These are phyloP conservation scores for Dimargaris xerosporica DNA, from an alignment of 192 early-diverging fungal species.

Conservation along the genomic window DNA sequence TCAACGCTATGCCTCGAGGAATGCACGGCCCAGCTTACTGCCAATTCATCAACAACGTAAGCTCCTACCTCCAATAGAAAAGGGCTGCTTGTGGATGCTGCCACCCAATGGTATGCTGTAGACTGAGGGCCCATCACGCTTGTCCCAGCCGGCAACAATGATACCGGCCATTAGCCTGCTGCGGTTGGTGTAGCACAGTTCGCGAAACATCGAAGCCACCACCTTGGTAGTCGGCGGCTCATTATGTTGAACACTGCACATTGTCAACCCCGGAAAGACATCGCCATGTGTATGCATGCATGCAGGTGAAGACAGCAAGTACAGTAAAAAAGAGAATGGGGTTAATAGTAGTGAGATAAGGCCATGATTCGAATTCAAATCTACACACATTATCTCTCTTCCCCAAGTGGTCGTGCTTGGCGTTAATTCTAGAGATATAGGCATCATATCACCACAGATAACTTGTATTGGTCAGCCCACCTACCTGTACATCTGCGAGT, in stretches of 20 bases:
- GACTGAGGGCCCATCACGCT: conserved; percentile 71
- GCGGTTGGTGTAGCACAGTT: conserved; percentile 91
- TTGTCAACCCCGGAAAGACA: not conserved
- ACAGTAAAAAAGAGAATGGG: no score
- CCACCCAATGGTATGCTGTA: conserved; percentile 88
- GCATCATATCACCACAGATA: no score
- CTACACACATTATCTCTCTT: no score
- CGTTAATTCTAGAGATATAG: no score
- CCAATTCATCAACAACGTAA: not conserved
- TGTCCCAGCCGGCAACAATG: conserved; percentile 96
- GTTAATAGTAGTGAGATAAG: no score
- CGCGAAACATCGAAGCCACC: conserved; percentile 83
- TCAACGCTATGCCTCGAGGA: no score
- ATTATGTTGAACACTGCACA: conserved; percentile 60
- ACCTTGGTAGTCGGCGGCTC: conserved; percentile 69
- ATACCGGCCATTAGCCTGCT: conserved; percentile 76
- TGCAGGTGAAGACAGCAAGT: no score
- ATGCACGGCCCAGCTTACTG: no score
- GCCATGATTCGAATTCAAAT: no score
- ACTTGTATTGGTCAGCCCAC: conserved; percentile 9
- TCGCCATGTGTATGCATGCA: no score
- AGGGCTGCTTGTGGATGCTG: conserved; percentile 78
- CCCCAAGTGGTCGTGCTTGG: no score
- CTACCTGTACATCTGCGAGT: conserved; percentile 82
- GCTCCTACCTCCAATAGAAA: conserved; percentile 63